Evolutionary conservation across 2,329 filamentous ascomycete genomes (phyloP).

Genomic region (Fusarium equiseti): DNA sequence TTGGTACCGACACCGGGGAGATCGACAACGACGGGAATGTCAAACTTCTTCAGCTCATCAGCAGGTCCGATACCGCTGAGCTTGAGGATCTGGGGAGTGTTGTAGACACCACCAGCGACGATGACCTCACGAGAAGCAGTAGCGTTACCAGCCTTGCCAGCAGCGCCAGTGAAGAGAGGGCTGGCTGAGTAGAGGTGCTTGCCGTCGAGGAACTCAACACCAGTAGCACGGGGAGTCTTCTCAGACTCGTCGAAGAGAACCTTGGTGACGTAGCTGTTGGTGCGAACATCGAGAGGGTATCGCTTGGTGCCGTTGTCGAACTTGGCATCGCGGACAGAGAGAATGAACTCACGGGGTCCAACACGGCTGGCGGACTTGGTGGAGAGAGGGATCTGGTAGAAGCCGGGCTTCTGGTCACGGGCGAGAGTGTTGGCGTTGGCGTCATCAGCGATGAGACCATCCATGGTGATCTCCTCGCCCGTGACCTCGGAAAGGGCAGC

Average conservation of each 20-base stretch:
- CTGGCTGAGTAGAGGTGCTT: conserved; percentile 41
- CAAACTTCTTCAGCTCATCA: conserved; percentile 56
- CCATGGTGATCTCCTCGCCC: conserved; percentile 31
- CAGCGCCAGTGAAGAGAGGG: conserved; percentile 21
- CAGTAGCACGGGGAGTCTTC: conserved; percentile 47
- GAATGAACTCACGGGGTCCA: conserved; percentile 67
- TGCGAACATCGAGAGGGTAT: conserved; percentile 41
- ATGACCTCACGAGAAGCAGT: conserved; percentile 60
- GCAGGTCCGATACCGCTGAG: conserved; percentile 62
- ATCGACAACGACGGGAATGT: conserved; percentile 60
- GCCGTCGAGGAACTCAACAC: conserved; percentile 51
- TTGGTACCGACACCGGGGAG: conserved; percentile 69
- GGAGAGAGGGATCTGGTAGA: conserved; percentile 70
- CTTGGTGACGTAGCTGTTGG: conserved; percentile 51
- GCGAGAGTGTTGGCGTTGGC: conserved; percentile 37
- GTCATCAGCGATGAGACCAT: conserved; percentile 34
- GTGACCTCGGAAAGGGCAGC: conserved; percentile 23
- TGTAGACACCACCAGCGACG: conserved; percentile 62
- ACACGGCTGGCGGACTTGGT: conserved; percentile 63
- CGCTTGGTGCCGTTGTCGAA: conserved; percentile 33
- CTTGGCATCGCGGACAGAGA: conserved; percentile 47
- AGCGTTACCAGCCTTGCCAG: conserved; percentile 34
- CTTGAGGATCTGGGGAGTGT: conserved; percentile 65
- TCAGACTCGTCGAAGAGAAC: conserved; percentile 52
- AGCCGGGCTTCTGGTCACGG: conserved; percentile 47